A percentile compares a stretch with the other conserved stretches of the same genome.
Evolutionary conservation across 78 protist genomes (phyloP).

Genomic region (Dictyostelium intermedium): DNA sequence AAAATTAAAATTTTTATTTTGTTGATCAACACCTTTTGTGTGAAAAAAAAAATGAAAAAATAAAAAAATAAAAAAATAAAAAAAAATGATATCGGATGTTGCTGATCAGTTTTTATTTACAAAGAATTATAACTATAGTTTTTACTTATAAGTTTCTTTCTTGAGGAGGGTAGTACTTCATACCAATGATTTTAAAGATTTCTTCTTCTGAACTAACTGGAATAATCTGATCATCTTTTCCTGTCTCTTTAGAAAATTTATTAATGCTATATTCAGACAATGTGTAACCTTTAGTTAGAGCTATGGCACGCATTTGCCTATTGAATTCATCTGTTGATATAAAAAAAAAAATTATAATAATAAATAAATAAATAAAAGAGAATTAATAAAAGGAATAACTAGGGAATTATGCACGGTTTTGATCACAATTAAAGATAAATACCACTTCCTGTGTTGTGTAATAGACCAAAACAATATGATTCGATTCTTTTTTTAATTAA

Average conservation of each 20-base stretch:
- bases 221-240: background rate
- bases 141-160: slow-evolving; percentile 33
- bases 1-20: too few relatives aligned
- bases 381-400: too few relatives aligned
- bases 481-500: slow-evolving; percentile 11
- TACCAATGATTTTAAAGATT: slow-evolving; percentile 37
- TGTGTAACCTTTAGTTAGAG: slow-evolving; percentile 22
- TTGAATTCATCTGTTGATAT: background rate
- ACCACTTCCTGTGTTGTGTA: slow-evolving; percentile 55
- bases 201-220: slow-evolving; percentile 27
- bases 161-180: slow-evolving; percentile 44
- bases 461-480: slow-evolving; percentile 50
- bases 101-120: too few relatives aligned
- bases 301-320: slow-evolving; percentile 12
- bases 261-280: slow-evolving; percentile 37
- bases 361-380: background rate
- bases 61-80: too few relatives aligned
- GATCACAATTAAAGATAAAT: slow-evolving; percentile 12
- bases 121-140: too few relatives aligned
- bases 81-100: too few relatives aligned
- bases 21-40: too few relatives aligned
- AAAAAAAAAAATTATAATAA: background rate
- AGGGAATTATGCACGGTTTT: too few relatives aligned
- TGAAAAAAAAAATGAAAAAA: too few relatives aligned
- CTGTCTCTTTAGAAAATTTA: background rate